These are phyloP conservation scores for Eutypa lata DNA, from an alignment of 2,329 filamentous ascomycete genomes.

Conservation along the genomic window DNA sequence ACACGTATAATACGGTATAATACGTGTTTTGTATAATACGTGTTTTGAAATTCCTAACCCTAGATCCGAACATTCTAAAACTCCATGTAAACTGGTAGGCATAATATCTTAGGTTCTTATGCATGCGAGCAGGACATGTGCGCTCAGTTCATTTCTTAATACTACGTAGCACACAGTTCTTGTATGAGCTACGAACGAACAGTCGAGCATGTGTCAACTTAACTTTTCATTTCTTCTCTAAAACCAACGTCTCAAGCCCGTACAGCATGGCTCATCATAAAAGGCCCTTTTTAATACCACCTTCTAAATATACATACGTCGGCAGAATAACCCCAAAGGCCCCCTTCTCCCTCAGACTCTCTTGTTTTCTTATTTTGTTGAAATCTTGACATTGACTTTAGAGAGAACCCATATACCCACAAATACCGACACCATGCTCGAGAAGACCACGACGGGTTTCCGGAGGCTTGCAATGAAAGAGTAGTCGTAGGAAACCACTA, in stretches of 20 bases:
- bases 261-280: neutral
- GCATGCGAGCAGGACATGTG: too few species aligned
- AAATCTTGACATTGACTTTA: conserved; percentile 77
- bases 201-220: too few species aligned
- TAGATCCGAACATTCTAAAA: too few species aligned
- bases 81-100: too few species aligned
- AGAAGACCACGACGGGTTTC: conserved; percentile 82
- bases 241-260: neutral
- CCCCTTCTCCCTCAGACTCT: neutral
- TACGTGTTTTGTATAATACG: too few species aligned
- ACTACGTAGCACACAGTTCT: too few species aligned
- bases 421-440: conserved; percentile 71
- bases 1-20: too few species aligned
- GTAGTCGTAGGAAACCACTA: conserved; percentile 87
- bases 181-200: too few species aligned
- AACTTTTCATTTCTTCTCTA: neutral
- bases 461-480: conserved; percentile 70
- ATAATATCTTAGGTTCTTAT: too few species aligned
- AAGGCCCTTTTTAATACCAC: neutral
- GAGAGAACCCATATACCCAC: conserved; percentile 71
- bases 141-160: too few species aligned
- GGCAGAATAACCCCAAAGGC: neutral
- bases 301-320: neutral
- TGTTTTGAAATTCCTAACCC: too few species aligned
- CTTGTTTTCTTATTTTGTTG: conserved; percentile 35